Conservation (phyloP, 2,329 filamentous ascomycete genomes). For the Fusarium sp. region DNA sequence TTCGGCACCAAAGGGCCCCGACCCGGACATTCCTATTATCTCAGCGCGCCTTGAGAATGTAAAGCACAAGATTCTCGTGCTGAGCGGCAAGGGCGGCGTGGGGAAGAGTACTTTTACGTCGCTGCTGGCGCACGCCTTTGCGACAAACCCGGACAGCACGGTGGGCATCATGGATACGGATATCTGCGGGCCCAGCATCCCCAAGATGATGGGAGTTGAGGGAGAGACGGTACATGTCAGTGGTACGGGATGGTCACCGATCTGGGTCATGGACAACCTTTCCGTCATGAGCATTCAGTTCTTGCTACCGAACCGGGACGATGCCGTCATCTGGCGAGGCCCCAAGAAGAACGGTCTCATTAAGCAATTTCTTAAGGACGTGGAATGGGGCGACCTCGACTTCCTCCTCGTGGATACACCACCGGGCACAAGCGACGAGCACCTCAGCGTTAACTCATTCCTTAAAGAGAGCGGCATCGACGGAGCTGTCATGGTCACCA, state of each 20-base stretch:
- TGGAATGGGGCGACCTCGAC: conserved; percentile 96
- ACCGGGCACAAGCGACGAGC: conserved; percentile 94
- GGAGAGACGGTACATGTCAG: conserved; percentile 93
- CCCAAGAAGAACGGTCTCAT: conserved; percentile 99
- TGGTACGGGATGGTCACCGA: conserved; percentile 89
- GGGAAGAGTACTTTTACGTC: conserved; percentile 96
- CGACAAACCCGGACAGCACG: conserved; percentile 79
- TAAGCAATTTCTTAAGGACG: conserved; percentile 97
- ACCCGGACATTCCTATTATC: conserved; percentile 92
- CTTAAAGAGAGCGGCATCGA: conserved; percentile 92
- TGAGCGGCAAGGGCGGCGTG: conserved; percentile 95
- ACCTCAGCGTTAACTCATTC: conserved; percentile 92
- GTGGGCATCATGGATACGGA: conserved; percentile 99
- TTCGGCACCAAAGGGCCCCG: conserved; percentile 92
- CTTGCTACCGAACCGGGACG: conserved; percentile 93
- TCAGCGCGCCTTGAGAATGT: conserved; percentile 84
- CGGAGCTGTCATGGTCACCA: conserved; percentile 92
- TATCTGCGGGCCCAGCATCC: conserved; percentile 95
- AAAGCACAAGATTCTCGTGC: conserved; percentile 90
- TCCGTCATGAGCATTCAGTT: conserved; percentile 98
- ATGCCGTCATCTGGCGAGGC: conserved; percentile 96
- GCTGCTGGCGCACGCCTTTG: conserved; percentile 89
- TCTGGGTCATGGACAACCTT: conserved; percentile 95
- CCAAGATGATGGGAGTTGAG: conserved; percentile 99
- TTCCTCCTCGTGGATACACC: conserved; percentile 95